phyloP scores from a whole-genome alignment of 331 rosid genomes.

The Quercus lobata region DNA sequence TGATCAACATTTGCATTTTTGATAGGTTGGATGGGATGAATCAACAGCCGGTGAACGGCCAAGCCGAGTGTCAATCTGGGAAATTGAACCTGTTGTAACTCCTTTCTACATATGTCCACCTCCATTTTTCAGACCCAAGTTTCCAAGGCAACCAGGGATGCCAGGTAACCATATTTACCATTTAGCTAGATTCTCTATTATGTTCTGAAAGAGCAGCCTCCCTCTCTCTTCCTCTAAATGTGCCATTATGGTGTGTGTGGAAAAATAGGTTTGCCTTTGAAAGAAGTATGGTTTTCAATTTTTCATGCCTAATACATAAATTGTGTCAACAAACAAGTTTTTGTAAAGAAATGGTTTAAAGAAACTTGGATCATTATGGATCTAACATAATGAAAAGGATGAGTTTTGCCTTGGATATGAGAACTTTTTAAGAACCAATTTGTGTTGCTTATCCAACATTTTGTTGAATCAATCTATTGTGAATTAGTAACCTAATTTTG shows the following conservation, averaged over 20 bases:
- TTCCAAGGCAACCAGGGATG: constrained; percentile 95
- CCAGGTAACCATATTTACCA: constrained; percentile 53
- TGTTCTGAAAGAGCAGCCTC: neutral
- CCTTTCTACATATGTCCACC: constrained; percentile 99
- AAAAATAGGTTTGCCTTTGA: neutral
- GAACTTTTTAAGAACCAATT: neutral
- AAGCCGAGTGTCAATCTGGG: constrained; percentile 93
- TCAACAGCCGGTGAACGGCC: constrained; percentile 98
- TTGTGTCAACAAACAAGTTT: neutral
- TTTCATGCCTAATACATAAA: neutral
- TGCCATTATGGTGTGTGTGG: neutral
- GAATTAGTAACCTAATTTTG: neutral
- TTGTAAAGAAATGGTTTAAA: neutral
- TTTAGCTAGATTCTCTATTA: constrained; percentile 2
- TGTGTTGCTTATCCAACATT: neutral
- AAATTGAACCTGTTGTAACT: constrained; percentile 91
- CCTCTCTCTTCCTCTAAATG: neutral
- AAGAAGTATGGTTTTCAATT: neutral
- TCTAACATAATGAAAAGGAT: neutral
- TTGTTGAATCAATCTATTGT: neutral
- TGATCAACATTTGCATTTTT: constrained; percentile 15
- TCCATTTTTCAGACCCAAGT: constrained; percentile 92
- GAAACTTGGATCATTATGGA: neutral
- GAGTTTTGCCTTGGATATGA: neutral
- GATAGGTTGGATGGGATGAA: constrained; percentile 99